These are phyloP conservation scores for Plantago coronopus DNA, from an alignment of 305 asterid species.

Conservation along the genomic window DNA sequence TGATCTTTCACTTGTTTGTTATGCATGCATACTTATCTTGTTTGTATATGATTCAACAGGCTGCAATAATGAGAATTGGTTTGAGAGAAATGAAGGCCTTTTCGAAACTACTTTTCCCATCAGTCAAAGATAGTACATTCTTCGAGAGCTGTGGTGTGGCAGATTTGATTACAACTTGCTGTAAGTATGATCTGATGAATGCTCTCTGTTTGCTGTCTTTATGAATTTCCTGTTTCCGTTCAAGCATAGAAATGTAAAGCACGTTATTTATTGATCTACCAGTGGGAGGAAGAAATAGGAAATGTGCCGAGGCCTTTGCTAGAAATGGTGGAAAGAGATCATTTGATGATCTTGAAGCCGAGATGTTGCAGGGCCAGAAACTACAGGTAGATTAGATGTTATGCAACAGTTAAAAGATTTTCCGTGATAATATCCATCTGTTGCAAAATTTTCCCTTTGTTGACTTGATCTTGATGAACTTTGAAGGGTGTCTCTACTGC, in stretches of 20 bases:
- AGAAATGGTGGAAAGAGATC: conserved; percentile 77
- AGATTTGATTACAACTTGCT: conserved; percentile 85
- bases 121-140: conserved; percentile 83
- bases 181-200: conserved; percentile 37
- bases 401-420: not conserved
- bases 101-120: conserved; percentile 74
- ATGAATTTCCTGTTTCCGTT: conserved; percentile 6
- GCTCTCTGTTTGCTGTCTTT: not conserved
- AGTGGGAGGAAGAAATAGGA: conserved; percentile 95
- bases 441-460: not conserved
- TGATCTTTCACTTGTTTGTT: not conserved
- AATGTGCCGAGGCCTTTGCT: conserved; percentile 86
- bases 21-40: not conserved
- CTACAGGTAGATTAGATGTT: conserved; percentile 52
- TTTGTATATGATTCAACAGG: conserved; percentile 38
- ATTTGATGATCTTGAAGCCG: conserved; percentile 81
- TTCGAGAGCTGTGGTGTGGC: conserved; percentile 97
- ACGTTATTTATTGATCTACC: conserved; percentile 18
- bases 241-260: not conserved
- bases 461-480: not conserved
- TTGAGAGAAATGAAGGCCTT: conserved; percentile 90
- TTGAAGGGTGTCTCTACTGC: conserved; percentile 85
- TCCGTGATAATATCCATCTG: too few species aligned
- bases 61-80: conserved; percentile 95
- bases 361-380: conserved; percentile 86